Evolutionary conservation across 2,329 filamentous ascomycete species (phyloP).

Genomic region (Stagonosporopsis chrysanthemi): DNA sequence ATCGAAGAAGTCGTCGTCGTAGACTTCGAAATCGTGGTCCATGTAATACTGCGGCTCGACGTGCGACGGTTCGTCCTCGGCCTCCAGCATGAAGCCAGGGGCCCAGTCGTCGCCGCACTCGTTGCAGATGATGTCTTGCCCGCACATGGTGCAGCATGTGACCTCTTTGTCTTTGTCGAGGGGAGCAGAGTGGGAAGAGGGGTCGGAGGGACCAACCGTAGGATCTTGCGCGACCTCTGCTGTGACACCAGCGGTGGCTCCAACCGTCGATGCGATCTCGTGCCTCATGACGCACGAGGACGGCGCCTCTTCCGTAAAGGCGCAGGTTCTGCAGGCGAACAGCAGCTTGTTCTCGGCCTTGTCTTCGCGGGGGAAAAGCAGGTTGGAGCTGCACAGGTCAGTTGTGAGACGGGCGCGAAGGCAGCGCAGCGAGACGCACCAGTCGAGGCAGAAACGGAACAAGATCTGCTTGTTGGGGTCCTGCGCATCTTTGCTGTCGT

Average conservation of each 20-base stretch:
- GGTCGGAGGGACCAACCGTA: conserved; percentile 78
- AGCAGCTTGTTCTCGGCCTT: conserved; percentile 81
- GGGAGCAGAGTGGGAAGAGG: conserved; percentile 41
- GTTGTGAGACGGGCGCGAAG: neutral
- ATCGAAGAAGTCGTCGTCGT: conserved; percentile 30
- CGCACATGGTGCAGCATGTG: conserved; percentile 66
- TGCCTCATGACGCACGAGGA: conserved; percentile 96
- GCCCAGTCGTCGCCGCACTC: conserved; percentile 58
- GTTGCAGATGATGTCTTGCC: conserved; percentile 63
- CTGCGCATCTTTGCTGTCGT: conserved; percentile 21
- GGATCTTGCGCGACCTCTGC: conserved; percentile 97
- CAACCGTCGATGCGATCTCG: conserved; percentile 86
- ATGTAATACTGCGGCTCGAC: conserved; percentile 30
- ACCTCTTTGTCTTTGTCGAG: conserved; percentile 33
- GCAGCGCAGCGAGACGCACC: conserved; percentile 59
- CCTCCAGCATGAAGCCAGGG: conserved; percentile 55
- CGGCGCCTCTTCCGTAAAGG: conserved; percentile 84
- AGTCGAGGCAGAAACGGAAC: conserved; percentile 98
- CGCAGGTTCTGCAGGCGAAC: conserved; percentile 95
- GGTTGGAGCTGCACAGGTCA: conserved; percentile 74
- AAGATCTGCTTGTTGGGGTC: conserved; percentile 73
- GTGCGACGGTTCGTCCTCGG: conserved; percentile 47
- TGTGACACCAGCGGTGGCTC: conserved; percentile 95
- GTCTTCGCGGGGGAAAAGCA: conserved; percentile 97
- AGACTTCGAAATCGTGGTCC: conserved; percentile 24